Conservation (phyloP, 2,329 filamentous ascomycete genomes). For the Fusarium camptoceras region DNA sequence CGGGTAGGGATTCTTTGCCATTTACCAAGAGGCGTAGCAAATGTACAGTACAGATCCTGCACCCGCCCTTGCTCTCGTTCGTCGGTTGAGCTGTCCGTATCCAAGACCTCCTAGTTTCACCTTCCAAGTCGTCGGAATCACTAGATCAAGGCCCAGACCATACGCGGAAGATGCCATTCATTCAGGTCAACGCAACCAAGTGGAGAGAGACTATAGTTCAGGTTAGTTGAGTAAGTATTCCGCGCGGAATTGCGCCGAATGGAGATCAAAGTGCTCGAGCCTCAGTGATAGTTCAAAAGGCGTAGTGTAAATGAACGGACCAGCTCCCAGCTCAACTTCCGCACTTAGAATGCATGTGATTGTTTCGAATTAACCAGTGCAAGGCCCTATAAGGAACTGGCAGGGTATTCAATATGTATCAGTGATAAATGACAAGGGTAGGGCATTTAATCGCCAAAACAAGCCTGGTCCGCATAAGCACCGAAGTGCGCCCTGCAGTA, state of each 20-base stretch:
- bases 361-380: constrained; percentile 7
- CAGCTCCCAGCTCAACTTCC: not conserved
- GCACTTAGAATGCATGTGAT: constrained; percentile 39
- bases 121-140: constrained; percentile 17
- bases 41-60: not conserved
- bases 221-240: not conserved
- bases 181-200: constrained; percentile 24
- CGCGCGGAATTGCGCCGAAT: constrained; percentile 37
- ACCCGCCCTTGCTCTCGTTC: not conserved
- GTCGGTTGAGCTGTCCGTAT: constrained; percentile 1
- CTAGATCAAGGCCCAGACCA: constrained; percentile 32
- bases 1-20: constrained; percentile 7
- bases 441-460: constrained; percentile 9
- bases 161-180: constrained; percentile 31
- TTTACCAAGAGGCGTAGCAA: not conserved
- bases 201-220: constrained; percentile 16
- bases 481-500: constrained; percentile 39
- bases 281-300: not conserved
- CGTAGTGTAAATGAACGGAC: not conserved
- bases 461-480: constrained; percentile 43
- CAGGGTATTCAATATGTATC: constrained; percentile 12
- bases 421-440: constrained; percentile 30
- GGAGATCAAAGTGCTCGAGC: constrained; percentile 7
- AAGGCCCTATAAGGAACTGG: not conserved
- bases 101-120: constrained; percentile 23